Evolutionary conservation across 768 basidiomycete genomes (phyloP).

Genomic region (Exidia glandulosa): DNA sequence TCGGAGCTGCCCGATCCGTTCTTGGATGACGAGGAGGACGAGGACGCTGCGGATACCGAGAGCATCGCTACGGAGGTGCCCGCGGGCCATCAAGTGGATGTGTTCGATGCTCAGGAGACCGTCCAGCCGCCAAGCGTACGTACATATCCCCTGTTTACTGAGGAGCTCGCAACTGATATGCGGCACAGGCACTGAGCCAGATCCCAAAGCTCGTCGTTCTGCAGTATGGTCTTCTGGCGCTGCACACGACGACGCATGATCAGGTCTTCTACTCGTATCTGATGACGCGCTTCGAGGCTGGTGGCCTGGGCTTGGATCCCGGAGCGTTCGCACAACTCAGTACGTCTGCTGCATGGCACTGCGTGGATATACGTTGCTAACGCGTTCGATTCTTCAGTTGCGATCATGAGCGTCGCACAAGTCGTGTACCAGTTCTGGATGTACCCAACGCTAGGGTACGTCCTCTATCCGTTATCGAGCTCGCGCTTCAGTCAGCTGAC

Average conservation of each 20-base stretch:
- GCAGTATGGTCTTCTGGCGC: conserved; percentile 84
- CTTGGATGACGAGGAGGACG: neutral
- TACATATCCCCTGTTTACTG: no score
- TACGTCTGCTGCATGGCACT: conserved; percentile 24
- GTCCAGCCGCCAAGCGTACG: no score
- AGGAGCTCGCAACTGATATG: no score
- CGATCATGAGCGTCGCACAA: conserved; percentile 89
- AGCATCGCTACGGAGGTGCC: neutral
- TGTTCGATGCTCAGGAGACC: no score
- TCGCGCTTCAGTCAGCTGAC: conserved; percentile 1
- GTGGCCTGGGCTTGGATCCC: conserved; percentile 83
- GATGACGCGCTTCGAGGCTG: conserved; percentile 71
- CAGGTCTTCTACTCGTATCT: conserved; percentile 88
- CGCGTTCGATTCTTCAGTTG: conserved; percentile 36
- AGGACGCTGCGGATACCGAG: neutral
- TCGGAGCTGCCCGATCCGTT: neutral
- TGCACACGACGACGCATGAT: conserved; percentile 85
- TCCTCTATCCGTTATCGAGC: neutral
- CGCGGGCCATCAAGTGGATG: no score
- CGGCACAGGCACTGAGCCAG: conserved; percentile 39
- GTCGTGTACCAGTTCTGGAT: conserved; percentile 86
- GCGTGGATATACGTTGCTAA: neutral
- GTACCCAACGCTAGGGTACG: conserved; percentile 43
- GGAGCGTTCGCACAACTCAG: conserved; percentile 88
- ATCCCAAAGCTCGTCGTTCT: conserved; percentile 77